Evolutionary conservation across 176 grass and related monocot species (phyloP).

Genomic region (Areca catechu): DNA sequence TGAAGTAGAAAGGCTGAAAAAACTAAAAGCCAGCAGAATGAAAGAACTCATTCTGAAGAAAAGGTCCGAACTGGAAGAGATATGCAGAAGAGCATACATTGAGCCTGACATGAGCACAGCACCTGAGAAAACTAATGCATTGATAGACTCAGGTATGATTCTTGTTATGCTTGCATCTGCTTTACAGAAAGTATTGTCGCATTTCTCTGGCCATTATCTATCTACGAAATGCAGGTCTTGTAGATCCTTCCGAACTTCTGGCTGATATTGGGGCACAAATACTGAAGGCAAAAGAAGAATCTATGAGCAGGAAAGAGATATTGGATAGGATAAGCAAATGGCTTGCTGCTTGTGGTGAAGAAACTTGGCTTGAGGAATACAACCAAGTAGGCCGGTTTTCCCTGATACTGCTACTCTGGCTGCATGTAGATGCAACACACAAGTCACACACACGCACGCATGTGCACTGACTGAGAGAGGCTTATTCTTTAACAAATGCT

Average conservation of each 20-base stretch:
- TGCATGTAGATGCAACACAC: background rate
- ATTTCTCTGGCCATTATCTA: background rate
- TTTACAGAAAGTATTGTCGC: too few relatives aligned
- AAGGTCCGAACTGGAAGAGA: constrained; percentile 81
- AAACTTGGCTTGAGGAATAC: constrained; percentile 94
- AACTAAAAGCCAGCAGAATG: constrained; percentile 72
- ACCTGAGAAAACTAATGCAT: constrained; percentile 65
- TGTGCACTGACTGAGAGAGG: too few relatives aligned
- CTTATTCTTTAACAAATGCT: too few relatives aligned
- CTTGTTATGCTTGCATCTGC: constrained; percentile 5
- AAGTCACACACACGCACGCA: background rate
- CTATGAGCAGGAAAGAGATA: constrained; percentile 81
- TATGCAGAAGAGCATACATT: constrained; percentile 66
- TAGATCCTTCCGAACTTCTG: constrained; percentile 73
- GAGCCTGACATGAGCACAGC: constrained; percentile 78
- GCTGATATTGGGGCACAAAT: constrained; percentile 78
- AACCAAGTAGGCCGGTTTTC: constrained; percentile 46
- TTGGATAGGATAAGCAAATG: constrained; percentile 92
- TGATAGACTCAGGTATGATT: constrained; percentile 74
- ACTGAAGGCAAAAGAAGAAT: constrained; percentile 77
- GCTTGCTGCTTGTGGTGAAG: constrained; percentile 86
- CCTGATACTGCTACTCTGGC: background rate
- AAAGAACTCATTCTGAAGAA: constrained; percentile 75
- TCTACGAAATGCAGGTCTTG: constrained; percentile 41
- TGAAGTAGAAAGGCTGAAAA: constrained; percentile 71